Evolutionary conservation across 441 rosid genomes (phyloP).

Genomic region (Croton laevigatus): DNA sequence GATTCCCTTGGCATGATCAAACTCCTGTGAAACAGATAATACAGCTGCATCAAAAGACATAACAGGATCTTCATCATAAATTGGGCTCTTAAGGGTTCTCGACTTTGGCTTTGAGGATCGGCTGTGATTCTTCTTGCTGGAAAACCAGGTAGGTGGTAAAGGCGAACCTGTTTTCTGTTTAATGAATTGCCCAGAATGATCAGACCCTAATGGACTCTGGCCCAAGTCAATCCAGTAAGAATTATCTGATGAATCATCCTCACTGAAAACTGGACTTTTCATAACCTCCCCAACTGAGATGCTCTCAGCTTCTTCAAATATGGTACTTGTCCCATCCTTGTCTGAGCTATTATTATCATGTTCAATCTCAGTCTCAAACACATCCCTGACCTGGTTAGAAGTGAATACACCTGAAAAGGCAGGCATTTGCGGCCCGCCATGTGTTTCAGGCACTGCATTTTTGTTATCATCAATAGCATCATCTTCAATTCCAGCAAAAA

Average conservation of each 20-base stretch:
- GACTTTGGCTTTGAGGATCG: constrained; percentile 48
- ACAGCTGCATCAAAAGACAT: constrained; percentile 86
- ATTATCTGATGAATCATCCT: constrained; percentile 79
- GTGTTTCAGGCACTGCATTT: constrained; percentile 44
- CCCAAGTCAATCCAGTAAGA: constrained; percentile 89
- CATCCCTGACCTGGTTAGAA: constrained; percentile 81
- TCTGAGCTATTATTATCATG: constrained; percentile 70
- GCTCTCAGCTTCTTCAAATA: constrained; percentile 76
- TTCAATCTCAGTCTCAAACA: constrained; percentile 69
- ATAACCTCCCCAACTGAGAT: constrained; percentile 82
- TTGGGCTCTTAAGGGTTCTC: constrained; percentile 55
- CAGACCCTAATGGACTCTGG: constrained; percentile 75
- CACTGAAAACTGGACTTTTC: constrained; percentile 87
- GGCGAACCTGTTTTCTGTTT: constrained; percentile 57
- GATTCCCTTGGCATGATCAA: constrained; percentile 39
- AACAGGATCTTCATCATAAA: constrained; percentile 44
- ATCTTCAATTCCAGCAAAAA: constrained; percentile 44
- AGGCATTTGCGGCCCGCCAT: constrained; percentile 56
- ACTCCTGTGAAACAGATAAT: constrained; percentile 63
- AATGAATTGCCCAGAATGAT: constrained; percentile 35
- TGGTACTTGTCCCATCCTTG: constrained; percentile 74
- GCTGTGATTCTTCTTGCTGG: constrained; percentile 40
- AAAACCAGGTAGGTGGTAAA: constrained; percentile 61
- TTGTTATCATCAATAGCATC: constrained; percentile 36
- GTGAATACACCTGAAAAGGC: constrained; percentile 86